Evolutionary conservation across 2,329 filamentous ascomycete species (phyloP).

Genomic region (Cladophialophora chaetospira): DNA sequence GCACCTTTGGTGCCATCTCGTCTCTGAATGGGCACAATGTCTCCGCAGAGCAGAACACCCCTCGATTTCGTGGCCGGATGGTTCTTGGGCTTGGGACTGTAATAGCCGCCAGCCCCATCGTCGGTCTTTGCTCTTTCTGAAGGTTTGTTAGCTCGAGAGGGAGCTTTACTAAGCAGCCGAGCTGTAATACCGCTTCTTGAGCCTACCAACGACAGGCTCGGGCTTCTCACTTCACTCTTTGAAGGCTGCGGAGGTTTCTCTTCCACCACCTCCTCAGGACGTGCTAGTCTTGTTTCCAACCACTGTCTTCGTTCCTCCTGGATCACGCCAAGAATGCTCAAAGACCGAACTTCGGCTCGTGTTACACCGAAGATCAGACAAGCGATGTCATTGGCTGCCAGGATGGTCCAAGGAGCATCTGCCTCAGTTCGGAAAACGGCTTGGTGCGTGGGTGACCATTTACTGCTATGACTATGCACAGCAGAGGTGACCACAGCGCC

Average conservation of each 20-base stretch:
- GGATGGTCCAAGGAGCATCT: conserved; percentile 88
- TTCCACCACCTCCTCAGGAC: conserved; percentile 38
- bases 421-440: conserved; percentile 97
- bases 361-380: conserved; percentile 99
- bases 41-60: conserved; percentile 89
- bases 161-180: conserved; percentile 80
- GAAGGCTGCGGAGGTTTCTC: conserved; percentile 17
- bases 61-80: conserved; percentile 75
- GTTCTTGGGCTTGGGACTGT: conserved; percentile 53
- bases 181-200: conserved; percentile 86
- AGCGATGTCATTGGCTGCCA: conserved; percentile 92
- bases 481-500: conserved; percentile 43
- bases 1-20: conserved; percentile 88
- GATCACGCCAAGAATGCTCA: conserved; percentile 94
- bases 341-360: conserved; percentile 88
- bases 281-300: conserved; percentile 76
- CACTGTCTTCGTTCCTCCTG: conserved; percentile 84
- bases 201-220: conserved; percentile 48
- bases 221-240: conserved; percentile 38
- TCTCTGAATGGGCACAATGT: conserved; percentile 98
- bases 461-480: conserved; percentile 84
- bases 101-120: conserved; percentile 55
- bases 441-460: conserved; percentile 88
- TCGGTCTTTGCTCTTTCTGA: conserved; percentile 58
- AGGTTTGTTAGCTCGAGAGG: conserved; percentile 54